Evolutionary conservation across 441 rosid species (phyloP), one percentile per base, ranked within the genome.

Genomic region (Iberis amara): DNA sequence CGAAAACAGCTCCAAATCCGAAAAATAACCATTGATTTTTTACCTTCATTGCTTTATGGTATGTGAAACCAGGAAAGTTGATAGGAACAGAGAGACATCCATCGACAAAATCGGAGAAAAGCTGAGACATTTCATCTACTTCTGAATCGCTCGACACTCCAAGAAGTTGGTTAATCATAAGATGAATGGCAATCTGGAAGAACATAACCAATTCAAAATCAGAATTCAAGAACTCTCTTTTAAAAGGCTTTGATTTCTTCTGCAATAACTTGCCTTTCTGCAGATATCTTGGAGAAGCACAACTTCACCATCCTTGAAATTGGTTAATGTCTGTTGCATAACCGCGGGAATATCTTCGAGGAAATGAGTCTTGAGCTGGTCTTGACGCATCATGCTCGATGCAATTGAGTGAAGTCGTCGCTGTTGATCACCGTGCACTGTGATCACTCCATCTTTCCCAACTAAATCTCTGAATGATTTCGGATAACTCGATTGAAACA

Each of bases 71-170:
- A 39, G 96, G 96, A n/a, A 85, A 49, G 75, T 79, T 70, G 43
- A 88, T 63, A 39, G 96, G 96, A 67, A 83, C 60, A 15, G 96
- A 88, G 47, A 88, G 80, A 59, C 96, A 85, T 5, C 96, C 96
- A 60, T 88, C 96, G 5, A 79, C 94, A 11, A 88, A 88, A 55
- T 82, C 75, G 5, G 94, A 88, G 69, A 88, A 85, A 26, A 79
- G 69, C 21, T 23, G 64, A 69, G 94, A 79, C 84, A 88, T 85
- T 74, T 81, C 80, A 55, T 82, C 68, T 8, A 88, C 76, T 68
- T 82, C 89, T 18, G 73, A 65, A 47, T 78, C 81, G 8, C 69
- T 78, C 3, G 83, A 76, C 47, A 74, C 79, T 12, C 89, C 87
- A 5, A 85, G 64, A 26, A 88, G 71, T 66, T 85, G 94, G 50